A percentile compares a stretch with the other conserved stretches of the same genome.
Evolutionary conservation across 2,329 filamentous ascomycete genomes (phyloP).

Genomic region (Beauveria pseudobassiana): DNA sequence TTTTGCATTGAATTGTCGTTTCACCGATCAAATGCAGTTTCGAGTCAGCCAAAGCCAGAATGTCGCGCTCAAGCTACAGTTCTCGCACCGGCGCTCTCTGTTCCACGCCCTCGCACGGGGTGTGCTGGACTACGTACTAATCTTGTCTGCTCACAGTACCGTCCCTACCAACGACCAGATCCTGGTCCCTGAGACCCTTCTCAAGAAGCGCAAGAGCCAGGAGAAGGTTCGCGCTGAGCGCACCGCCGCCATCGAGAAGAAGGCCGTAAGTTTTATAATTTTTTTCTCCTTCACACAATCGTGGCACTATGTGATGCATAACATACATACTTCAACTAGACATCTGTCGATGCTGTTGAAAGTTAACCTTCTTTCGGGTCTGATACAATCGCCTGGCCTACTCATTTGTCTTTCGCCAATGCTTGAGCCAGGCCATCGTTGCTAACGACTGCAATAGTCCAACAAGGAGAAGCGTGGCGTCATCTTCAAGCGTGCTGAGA

Average conservation of each 20-base stretch:
- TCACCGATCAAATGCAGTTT: conserved; percentile 76
- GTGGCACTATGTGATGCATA: conserved; percentile 70
- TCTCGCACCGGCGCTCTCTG: conserved; percentile 78
- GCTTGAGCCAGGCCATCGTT: conserved; percentile 2
- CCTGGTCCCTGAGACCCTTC: conserved; percentile 96
- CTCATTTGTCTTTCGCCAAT: conserved; percentile 8
- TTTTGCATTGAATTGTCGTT: conserved; percentile 21
- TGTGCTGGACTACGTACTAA: conserved; percentile 72
- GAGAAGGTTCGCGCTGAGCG: conserved; percentile 97
- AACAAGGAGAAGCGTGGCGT: conserved; percentile 97
- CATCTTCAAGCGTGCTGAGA: conserved; percentile 99
- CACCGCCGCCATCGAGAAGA: conserved; percentile 71
- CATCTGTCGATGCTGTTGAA: conserved; percentile 93
- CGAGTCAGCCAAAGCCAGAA: conserved; percentile 88
- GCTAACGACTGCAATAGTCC: conserved; percentile 54
- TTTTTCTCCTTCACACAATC: conserved; percentile 13
- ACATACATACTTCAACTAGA: conserved; percentile 84
- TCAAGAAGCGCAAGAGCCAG: conserved; percentile 99
- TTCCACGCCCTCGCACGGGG: conserved; percentile 44
- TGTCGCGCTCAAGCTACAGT: conserved; percentile 87
- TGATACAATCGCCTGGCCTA: conserved; percentile 49
- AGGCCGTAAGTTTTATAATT: conserved; percentile 60
- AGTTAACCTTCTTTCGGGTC: conserved; percentile 99
- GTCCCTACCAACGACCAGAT: conserved; percentile 93
- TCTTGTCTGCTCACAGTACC: conserved; percentile 62